Percentiles rank a stretch among this genome's conserved stretches.
Evolutionary conservation across 345 rosid species (phyloP).

Genomic region (Arabidopsis suecica): DNA sequence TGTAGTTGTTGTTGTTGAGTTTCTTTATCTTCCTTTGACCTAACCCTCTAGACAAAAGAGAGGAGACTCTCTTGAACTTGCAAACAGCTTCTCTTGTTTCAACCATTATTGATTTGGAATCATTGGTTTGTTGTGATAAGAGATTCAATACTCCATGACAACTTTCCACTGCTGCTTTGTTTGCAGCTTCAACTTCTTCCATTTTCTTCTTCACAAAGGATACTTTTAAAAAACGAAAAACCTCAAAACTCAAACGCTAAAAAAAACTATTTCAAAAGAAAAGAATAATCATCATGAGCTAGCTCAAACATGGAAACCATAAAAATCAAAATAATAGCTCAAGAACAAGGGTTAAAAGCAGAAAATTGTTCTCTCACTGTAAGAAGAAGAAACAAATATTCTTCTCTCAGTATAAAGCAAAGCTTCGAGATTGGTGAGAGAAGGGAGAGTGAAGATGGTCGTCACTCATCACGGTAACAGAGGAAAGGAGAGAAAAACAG

Average conservation of each 20-base stretch:
- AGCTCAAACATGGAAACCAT: not conserved
- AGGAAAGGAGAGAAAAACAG: conserved; percentile 48
- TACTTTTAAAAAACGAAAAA: not conserved
- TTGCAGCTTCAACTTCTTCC: conserved; percentile 63
- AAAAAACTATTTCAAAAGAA: not conserved
- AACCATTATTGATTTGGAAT: conserved; percentile 48
- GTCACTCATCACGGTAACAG: conserved; percentile 42
- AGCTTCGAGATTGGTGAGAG: conserved; percentile 26
- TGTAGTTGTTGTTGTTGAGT: conserved; percentile 39
- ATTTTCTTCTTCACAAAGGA: conserved; percentile 32
- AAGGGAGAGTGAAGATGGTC: conserved; percentile 40
- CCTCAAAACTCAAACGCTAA: conserved; percentile 10
- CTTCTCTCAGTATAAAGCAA: not conserved
- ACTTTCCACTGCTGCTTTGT: conserved; percentile 59
- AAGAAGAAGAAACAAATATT: not conserved
- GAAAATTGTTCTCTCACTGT: not conserved
- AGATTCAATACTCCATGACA: conserved; percentile 58
- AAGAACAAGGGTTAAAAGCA: conserved; percentile 19
- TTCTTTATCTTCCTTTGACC: conserved; percentile 61
- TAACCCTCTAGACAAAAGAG: conserved; percentile 51
- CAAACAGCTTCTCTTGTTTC: conserved; percentile 61
- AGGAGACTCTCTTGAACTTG: conserved; percentile 62
- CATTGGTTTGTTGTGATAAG: conserved; percentile 53
- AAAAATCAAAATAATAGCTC: not conserved
- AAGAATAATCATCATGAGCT: conserved; percentile 27